Base-by-base conservation (phyloP, 164 flowering plant species). In the Warburgia ugandensis region DNA sequence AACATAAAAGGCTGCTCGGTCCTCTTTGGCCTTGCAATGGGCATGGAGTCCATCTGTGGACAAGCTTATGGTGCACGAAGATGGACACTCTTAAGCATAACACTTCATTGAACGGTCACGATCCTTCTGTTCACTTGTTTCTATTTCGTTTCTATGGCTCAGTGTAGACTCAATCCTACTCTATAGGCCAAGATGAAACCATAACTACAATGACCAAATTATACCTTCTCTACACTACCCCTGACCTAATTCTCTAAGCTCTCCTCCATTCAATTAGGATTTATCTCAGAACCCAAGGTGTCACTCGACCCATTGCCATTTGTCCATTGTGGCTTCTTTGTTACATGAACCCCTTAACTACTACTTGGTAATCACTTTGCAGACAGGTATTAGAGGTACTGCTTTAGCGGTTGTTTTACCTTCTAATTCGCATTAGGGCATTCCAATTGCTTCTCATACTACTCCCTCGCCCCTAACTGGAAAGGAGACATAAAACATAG, bases 1-100 rank as follows among this genome's bases (percentile, higher is more conserved):
- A 64, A 64, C 51, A 59, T 64, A 38, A 58, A 63, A 8, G 69
- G 65, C 52, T 55, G 55, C 48, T 60, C 65, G 8, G 31, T 65
- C 36, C 40, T 65, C 48, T 61, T 52, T n/a, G 69, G 65, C 42
- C 54, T 65, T 1, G 65, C 69, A 16, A 54, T 56, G 56, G 69
- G 65, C 33, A 60, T 65, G 69, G 69, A 66, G 48, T 62, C 70
- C 32, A 45, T 66, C 16, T 66, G 70, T 25, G 61, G 61, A 10
- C 70, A 66, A 51, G 70, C 70, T 2, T 66, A 50, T 38, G 70
- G 70, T 0, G 66, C 66, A 2, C 32, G 47, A 32, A 60, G 49
- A 50, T 46, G 35, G 53, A 45, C 45, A n/a, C 48, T 61, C 21
- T 37, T 66, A 11, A 42, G 54, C 21, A 61, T 39, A 21, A 37